Conservation (phyloP, 106 monocot species). For the Acanthochlamys bracteata region DNA sequence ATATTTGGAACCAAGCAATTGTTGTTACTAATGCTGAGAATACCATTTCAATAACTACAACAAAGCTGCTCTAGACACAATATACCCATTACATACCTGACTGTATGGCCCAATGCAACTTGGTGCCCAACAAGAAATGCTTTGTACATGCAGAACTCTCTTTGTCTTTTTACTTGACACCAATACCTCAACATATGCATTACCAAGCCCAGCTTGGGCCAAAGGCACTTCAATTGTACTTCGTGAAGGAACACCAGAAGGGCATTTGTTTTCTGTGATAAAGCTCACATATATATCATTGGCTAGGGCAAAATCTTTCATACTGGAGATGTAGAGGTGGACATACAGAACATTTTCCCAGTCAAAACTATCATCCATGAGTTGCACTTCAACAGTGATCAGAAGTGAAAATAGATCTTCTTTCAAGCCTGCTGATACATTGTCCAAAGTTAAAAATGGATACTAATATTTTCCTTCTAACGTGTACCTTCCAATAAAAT, state of each 20-base stretch:
- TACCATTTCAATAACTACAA: too few relatives aligned
- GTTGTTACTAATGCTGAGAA: too few relatives aligned
- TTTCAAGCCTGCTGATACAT: conserved; percentile 36
- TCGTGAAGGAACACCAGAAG: conserved; percentile 81
- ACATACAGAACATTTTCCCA: conserved; percentile 85
- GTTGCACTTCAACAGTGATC: conserved; percentile 43
- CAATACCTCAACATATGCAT: conserved; percentile 74
- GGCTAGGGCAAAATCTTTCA: conserved; percentile 63
- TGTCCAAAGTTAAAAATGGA: too few relatives aligned
- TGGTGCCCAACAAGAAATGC: conserved; percentile 99
- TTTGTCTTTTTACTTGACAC: conserved; percentile 53
- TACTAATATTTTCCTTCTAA: too few relatives aligned
- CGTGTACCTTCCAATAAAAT: too few relatives aligned
- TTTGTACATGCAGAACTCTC: conserved; percentile 94
- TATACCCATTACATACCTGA: too few relatives aligned
- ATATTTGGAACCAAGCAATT: too few relatives aligned
- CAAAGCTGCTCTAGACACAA: too few relatives aligned
- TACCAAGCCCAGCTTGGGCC: conserved; percentile 39
- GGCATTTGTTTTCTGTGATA: conserved; percentile 75
- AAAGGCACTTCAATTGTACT: conserved; percentile 87
- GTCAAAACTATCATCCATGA: conserved; percentile 45
- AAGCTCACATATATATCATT: conserved; percentile 83
- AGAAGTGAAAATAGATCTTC: conserved; percentile 48
- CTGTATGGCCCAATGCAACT: conserved; percentile 99
- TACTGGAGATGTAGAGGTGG: conserved; percentile 90